Evolutionary conservation across 2,329 filamentous ascomycete genomes (phyloP).

Genomic region (Hymenotorrendiella dingleyae): DNA sequence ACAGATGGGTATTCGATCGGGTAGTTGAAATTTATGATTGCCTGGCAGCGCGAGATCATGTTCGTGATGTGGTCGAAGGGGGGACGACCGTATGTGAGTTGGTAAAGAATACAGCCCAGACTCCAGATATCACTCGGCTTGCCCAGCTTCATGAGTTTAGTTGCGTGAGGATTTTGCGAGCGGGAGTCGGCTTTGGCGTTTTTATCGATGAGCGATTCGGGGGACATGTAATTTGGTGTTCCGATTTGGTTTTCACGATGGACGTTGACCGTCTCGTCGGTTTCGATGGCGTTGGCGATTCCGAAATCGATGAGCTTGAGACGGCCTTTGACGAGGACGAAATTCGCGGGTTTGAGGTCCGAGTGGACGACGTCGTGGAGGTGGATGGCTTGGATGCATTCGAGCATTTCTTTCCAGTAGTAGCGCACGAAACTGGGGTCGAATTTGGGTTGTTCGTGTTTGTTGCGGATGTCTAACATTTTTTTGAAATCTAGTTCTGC

Average conservation of each 20-base stretch:
- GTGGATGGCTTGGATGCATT: conserved; percentile 87
- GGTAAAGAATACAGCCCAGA: conserved; percentile 91
- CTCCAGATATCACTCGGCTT: conserved; percentile 97
- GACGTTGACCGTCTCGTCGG: conserved; percentile 93
- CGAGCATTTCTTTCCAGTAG: conserved; percentile 99
- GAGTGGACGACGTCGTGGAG: conserved; percentile 90
- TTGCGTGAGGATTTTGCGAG: conserved; percentile 35
- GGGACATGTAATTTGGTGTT: conserved; percentile 98
- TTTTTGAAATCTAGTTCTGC: conserved; percentile 90
- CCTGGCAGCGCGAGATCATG: conserved; percentile 78
- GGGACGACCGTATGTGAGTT: conserved; percentile 96
- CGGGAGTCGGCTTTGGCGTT: conserved; percentile 46
- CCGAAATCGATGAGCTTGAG: conserved; percentile 98
- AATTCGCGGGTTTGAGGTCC: conserved; percentile 95
- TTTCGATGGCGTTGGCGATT: conserved; percentile 94
- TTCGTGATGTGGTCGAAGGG: conserved; percentile 91
- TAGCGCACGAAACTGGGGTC: conserved; percentile 91
- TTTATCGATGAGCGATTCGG: conserved; percentile 84
- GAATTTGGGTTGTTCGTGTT: conserved; percentile 66
- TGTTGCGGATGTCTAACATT: conserved; percentile 69
- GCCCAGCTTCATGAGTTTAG: conserved; percentile 88
- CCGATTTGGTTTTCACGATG: conserved; percentile 93
- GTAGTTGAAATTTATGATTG: conserved; percentile 75
- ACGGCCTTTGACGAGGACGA: conserved; percentile 82
- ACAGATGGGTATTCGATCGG: conserved; percentile 64